phyloP scores from a whole-genome alignment of 176 grass and related monocot genomes.

The Eleusine coracana region DNA sequence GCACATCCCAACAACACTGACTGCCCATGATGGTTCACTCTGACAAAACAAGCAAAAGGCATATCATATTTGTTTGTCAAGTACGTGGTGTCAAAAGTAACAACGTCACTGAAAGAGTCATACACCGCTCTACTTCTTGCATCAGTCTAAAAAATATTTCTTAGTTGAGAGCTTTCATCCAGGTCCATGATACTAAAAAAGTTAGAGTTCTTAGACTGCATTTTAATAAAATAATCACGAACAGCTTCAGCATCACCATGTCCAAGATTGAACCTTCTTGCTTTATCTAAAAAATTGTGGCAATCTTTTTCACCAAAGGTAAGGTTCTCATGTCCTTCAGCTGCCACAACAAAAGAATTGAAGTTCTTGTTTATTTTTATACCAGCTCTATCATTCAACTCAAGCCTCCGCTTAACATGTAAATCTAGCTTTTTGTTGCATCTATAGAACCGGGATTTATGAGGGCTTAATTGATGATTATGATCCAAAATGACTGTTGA shows the following conservation, averaged over 20 bases:
- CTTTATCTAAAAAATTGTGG: not conserved
- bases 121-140: conserved; percentile 40
- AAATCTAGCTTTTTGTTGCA: not conserved
- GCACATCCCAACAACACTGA: no score
- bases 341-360: not conserved
- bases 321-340: not conserved
- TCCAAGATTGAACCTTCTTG: not conserved
- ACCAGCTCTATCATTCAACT: not conserved
- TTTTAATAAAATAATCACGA: conserved; percentile 34
- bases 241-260: conserved; percentile 17
- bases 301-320: not conserved
- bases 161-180: conserved; percentile 24
- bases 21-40: no score
- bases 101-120: not conserved
- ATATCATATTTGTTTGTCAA: no score
- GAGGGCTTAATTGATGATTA: no score
- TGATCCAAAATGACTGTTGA: no score
- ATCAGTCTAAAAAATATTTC: conserved; percentile 33
- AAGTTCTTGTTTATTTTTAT: not conserved
- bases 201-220: conserved; percentile 28
- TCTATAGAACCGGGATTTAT: no score
- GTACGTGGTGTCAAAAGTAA: no score
- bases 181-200: conserved; percentile 34
- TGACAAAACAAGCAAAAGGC: no score
- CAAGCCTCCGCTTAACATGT: not conserved